These are phyloP conservation scores for Coelastrella sp. DNA, from an alignment of 139 green algal genomes.

Conservation along the genomic window DNA sequence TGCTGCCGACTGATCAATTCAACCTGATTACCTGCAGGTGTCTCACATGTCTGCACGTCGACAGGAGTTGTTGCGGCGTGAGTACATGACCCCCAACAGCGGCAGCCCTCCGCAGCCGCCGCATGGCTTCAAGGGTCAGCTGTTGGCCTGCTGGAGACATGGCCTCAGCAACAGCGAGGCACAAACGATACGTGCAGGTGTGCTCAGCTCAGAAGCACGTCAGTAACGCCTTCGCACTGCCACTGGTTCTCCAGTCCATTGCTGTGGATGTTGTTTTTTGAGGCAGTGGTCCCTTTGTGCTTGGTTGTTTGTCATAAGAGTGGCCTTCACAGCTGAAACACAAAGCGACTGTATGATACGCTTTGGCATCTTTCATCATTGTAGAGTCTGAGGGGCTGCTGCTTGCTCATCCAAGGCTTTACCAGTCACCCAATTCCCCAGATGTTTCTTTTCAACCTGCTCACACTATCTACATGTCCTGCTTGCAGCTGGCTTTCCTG, in stretches of 20 bases:
- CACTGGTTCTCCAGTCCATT: too few relatives aligned
- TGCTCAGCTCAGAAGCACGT: not conserved
- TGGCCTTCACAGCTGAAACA: too few relatives aligned
- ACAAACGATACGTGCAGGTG: not conserved
- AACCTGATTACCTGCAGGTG: not conserved
- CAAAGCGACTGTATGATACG: too few relatives aligned
- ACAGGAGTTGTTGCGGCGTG: conserved; percentile 40
- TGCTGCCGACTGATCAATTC: too few relatives aligned
- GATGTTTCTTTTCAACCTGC: too few relatives aligned
- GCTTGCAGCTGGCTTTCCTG: conserved; percentile 45
- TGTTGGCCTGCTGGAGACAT: conserved; percentile 67
- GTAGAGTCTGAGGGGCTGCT: too few relatives aligned
- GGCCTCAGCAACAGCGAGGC: conserved; percentile 47
- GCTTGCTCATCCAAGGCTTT: too few relatives aligned
- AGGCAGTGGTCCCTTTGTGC: too few relatives aligned
- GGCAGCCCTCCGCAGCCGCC: conserved; percentile 29
- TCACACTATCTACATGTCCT: not conserved
- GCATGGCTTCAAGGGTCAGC: conserved; percentile 59
- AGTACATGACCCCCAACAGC: conserved; percentile 30
- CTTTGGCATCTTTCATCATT: too few relatives aligned
- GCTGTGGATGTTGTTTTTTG: too few relatives aligned
- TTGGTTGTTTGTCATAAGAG: too few relatives aligned
- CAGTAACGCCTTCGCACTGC: not conserved
- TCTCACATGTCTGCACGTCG: not conserved
- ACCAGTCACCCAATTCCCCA: too few relatives aligned